Evolutionary conservation across 2,329 filamentous ascomycete genomes (phyloP).

Genomic region (Coniella lustricola): DNA sequence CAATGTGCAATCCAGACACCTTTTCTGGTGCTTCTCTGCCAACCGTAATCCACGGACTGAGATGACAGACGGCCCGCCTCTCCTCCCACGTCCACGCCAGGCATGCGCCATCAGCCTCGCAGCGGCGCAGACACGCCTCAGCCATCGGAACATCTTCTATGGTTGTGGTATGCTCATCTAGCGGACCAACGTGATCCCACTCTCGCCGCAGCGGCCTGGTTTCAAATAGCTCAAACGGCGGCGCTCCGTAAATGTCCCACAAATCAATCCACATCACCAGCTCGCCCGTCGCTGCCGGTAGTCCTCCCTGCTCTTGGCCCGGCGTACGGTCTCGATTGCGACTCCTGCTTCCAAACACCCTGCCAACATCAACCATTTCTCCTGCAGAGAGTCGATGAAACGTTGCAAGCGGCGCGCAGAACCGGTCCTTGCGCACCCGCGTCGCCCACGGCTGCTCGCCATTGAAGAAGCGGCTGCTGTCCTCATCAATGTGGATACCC

Average conservation of each 20-base stretch:
- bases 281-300: slow-evolving; percentile 18
- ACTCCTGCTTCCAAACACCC: slow-evolving; percentile 26
- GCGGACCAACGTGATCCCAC: slow-evolving; percentile 43
- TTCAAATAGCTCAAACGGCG: slow-evolving; percentile 30
- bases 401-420: slow-evolving; percentile 47
- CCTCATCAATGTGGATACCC: slow-evolving; percentile 48
- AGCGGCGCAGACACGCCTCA: slow-evolving; percentile 37
- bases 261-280: slow-evolving; percentile 45
- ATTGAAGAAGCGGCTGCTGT: slow-evolving; percentile 47
- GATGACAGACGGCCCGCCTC: slow-evolving; percentile 31
- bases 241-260: slow-evolving; percentile 39
- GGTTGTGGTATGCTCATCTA: slow-evolving; percentile 35
- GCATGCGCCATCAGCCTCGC: slow-evolving; percentile 29
- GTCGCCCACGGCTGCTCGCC: slow-evolving; percentile 44
- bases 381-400: slow-evolving; percentile 43
- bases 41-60: slow-evolving; percentile 43
- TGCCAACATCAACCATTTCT: slow-evolving; percentile 38
- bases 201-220: slow-evolving; percentile 29
- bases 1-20: slow-evolving; percentile 32
- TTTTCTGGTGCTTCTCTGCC: slow-evolving; percentile 28
- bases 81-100: slow-evolving; percentile 46
- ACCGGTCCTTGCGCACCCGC: slow-evolving; percentile 40
- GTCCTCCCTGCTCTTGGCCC: too few relatives aligned
- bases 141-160: slow-evolving; percentile 30
- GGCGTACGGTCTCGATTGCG: slow-evolving; percentile 6